These are phyloP conservation scores for Arachis stenosperma DNA, from an alignment of 306 rosid species.

Conservation along the genomic window DNA sequence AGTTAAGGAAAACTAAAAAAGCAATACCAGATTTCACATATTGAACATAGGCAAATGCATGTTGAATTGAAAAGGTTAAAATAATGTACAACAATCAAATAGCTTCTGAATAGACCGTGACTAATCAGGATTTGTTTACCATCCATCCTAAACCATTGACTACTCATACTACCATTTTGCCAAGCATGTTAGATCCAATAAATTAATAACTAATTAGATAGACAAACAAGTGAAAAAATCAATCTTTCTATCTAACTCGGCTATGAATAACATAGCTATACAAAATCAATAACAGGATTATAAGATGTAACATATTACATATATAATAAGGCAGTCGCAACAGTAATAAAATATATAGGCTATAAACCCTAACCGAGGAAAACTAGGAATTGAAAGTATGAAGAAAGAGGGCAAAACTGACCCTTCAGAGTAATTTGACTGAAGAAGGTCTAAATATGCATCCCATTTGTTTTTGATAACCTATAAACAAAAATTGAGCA, in stretches of 20 bases:
- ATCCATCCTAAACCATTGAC: neutral
- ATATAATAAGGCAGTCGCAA: too few relatives aligned
- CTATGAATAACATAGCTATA: too few relatives aligned
- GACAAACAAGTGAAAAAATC: too few relatives aligned
- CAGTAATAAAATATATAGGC: too few relatives aligned
- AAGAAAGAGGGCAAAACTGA: slow-evolving; percentile 20
- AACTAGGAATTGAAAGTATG: too few relatives aligned
- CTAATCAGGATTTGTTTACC: neutral
- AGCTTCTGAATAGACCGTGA: neutral
- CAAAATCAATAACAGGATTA: too few relatives aligned
- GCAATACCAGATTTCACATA: slow-evolving; percentile 8
- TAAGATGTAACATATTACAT: too few relatives aligned
- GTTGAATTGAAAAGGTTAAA: neutral
- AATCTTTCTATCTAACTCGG: too few relatives aligned
- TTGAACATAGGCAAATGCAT: neutral
- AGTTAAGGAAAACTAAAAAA: neutral
- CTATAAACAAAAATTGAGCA: slow-evolving; percentile 37
- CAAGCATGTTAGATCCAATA: too few relatives aligned
- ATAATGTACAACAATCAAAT: neutral
- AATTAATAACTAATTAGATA: too few relatives aligned
- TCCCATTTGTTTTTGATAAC: slow-evolving; percentile 98
- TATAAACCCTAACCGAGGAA: too few relatives aligned
- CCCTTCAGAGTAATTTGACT: slow-evolving; percentile 92
- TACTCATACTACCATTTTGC: neutral
- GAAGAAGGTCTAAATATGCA: slow-evolving; percentile 81